Base-by-base conservation (phyloP, 2,329 filamentous ascomycete species). In the Acrodontium crateriforme region DNA sequence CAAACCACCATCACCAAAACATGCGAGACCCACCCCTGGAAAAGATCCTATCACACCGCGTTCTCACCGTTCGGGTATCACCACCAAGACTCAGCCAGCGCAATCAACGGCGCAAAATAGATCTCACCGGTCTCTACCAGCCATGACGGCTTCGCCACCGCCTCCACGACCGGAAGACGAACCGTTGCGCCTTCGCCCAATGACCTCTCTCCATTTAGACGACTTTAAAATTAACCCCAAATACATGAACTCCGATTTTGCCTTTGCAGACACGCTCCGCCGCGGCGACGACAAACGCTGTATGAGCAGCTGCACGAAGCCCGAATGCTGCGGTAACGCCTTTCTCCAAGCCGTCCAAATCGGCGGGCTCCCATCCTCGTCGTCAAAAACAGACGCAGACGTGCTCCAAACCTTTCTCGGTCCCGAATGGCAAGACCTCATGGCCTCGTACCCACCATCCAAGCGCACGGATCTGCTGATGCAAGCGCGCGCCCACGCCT, bases 211-310 rank as follows among this genome's bases (percentile, higher is more conserved):
- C 9, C 58, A 58, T 9, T 58, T 78, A 1, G 68, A 71, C 9
- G 77, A 92, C 53, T 94, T 93, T 61, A 87, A 77, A 49, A 62
- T 89, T 42, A 92, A 93, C 38, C 75, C 81, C 0, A 58, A 60
- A 4, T 67, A 63, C 40, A 87, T 85, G 38, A 66, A 77, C 22
- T 79, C 80, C 2, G 67, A 74, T 29, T 82, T 71, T 52, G 81
- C 82, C 8, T 92, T 73, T 47, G 61, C 67, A 2, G 78, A 87
- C 33, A 75, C 84, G 1, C 68, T 91, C 9, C 74, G 84, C 28
- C 70, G 69, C 30, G 76, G 67, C 38, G 67, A 71, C 7, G 71
- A 78, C 21, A 74, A 82, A 18, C 70, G 74, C 27, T 76, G 71
- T 35, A 60, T 92, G 7, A 66, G 72, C 3, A 80, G 79, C 9